Base-by-base conservation (phyloP, 352 stramenopile species). In the Phytophthora lateralis region DNA sequence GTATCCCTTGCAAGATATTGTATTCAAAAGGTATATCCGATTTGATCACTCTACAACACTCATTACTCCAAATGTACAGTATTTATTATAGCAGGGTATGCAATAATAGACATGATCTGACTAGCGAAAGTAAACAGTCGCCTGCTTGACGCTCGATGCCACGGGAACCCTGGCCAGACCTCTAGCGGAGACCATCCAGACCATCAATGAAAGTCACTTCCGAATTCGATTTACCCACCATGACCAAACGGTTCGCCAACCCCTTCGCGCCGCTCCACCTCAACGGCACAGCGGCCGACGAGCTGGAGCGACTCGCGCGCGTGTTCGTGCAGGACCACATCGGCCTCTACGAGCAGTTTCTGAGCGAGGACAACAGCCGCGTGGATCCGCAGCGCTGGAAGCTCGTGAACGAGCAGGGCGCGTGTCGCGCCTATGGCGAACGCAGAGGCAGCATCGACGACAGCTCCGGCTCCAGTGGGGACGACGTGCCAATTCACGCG, bases 291-390 rank as follows among this genome's bases (percentile, higher is more conserved):
- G 70, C 69, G 17, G 50, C 54, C 20, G 26, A 51, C 2, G 60
- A 78, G 26, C 58, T 85, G 3, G 48, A 66, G 29, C 58, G 46
- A 21, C 57, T 79, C 8, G 66, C 76, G 34, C 64, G 56, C 24
- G 60, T 64, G 55, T 71, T 81, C 42, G 71, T 85, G n/a, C 48
- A 70, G 24, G 67, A 75, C 46, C 68, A 73, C 48, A 68, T 81
- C 29, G 55, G 49, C 14, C 55, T 74, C 18, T 86, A 86, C 54
- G 74, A 82, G 55, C 62, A 69, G 15, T 82, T 75, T 51, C 51
- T 70, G 14, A 47, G 38, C 30, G 63, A 78, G 15, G 66, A 70
- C 27, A 58, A 70, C 45, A 58, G 66, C 37, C 60, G 62, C 17
- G 60, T 87, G 20, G 60, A 79, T 48, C 45, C 64, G 7, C 12